These are phyloP conservation scores for Asterella californica DNA, from an alignment of 225 moss, liverwort and hornwort genomes.

Conservation along the genomic window DNA sequence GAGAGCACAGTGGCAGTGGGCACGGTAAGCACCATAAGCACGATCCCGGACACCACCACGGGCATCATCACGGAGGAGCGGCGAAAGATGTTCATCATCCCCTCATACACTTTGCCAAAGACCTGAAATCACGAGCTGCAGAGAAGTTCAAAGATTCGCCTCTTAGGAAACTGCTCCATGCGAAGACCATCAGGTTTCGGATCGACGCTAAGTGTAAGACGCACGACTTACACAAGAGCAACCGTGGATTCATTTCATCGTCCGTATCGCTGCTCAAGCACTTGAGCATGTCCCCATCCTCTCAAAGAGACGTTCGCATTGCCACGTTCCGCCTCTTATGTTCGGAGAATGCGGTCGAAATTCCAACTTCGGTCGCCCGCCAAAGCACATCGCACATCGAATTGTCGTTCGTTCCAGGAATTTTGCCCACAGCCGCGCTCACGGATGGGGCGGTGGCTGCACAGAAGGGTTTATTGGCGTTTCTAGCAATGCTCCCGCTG, in stretches of 20 bases:
- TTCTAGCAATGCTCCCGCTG: slow-evolving; percentile 18
- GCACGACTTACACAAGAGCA: slow-evolving; percentile 5
- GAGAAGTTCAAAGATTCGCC: slow-evolving; percentile 22
- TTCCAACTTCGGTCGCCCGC: slow-evolving; percentile 18
- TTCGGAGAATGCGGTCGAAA: slow-evolving; percentile 7
- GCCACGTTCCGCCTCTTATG: slow-evolving; percentile 20
- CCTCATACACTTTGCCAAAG: slow-evolving; percentile 17
- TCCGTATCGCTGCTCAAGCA: slow-evolving; percentile 19
- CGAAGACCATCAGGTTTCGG: slow-evolving; percentile 8
- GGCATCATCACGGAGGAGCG: neutral
- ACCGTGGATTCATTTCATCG: slow-evolving; percentile 3
- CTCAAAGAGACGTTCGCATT: slow-evolving; percentile 6
- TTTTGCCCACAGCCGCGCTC: slow-evolving; percentile 17
- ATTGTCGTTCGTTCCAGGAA: slow-evolving; percentile 20
- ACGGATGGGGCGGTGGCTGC: slow-evolving; percentile 26
- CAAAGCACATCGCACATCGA: slow-evolving; percentile 13
- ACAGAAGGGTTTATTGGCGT: slow-evolving; percentile 20
- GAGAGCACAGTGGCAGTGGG: slow-evolving; percentile 18
- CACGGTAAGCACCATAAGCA: slow-evolving; percentile 16
- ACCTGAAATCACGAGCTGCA: slow-evolving; percentile 13
- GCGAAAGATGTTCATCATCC: slow-evolving; percentile 5
- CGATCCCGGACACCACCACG: neutral
- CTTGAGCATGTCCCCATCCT: neutral
- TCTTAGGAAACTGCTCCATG: slow-evolving; percentile 14
- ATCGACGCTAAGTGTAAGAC: slow-evolving; percentile 15